Conservation (phyloP, 129 eudicot species). For the Gnaphalium uliginosum region DNA sequence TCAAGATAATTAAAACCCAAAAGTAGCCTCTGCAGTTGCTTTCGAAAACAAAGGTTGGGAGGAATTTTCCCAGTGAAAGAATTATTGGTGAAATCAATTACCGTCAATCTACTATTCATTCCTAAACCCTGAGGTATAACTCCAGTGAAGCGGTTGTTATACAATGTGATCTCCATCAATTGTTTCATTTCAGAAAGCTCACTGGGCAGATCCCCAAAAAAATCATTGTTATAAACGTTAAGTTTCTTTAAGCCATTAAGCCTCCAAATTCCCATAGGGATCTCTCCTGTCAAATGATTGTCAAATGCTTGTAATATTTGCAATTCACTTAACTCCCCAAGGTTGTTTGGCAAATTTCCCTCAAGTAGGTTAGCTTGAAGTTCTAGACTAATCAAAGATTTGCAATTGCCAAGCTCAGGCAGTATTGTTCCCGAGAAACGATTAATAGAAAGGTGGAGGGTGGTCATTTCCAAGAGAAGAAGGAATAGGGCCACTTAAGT, state of each 20-base stretch:
- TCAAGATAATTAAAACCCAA: conserved; percentile 59
- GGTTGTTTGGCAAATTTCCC: conserved; percentile 63
- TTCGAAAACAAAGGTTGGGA: conserved; percentile 62
- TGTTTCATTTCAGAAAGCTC: conserved; percentile 55
- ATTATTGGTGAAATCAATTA: conserved; percentile 68
- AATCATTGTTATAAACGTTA: conserved; percentile 49
- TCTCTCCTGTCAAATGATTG: conserved; percentile 68
- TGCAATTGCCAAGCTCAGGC: conserved; percentile 70
- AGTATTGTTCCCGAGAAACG: conserved; percentile 68
- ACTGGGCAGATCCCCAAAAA: conserved; percentile 71
- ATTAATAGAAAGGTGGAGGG: conserved; percentile 62
- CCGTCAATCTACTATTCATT: conserved; percentile 57
- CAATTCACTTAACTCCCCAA: conserved; percentile 54
- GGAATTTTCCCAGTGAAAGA: conserved; percentile 74
- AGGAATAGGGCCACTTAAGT: conserved; percentile 66
- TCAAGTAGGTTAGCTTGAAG: conserved; percentile 56
- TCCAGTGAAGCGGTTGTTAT: conserved; percentile 65
- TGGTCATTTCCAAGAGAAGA: conserved; percentile 56
- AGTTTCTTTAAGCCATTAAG: conserved; percentile 53
- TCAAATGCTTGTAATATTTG: conserved; percentile 44
- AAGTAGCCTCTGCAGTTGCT: conserved; percentile 51
- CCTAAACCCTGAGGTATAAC: conserved; percentile 77
- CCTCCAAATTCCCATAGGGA: conserved; percentile 70
- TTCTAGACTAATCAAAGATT: conserved; percentile 51
- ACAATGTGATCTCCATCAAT: conserved; percentile 53